These are phyloP conservation scores for Lasiosphaeria ovina DNA, from an alignment of 495 filamentous ascomycete species.

Conservation along the genomic window DNA sequence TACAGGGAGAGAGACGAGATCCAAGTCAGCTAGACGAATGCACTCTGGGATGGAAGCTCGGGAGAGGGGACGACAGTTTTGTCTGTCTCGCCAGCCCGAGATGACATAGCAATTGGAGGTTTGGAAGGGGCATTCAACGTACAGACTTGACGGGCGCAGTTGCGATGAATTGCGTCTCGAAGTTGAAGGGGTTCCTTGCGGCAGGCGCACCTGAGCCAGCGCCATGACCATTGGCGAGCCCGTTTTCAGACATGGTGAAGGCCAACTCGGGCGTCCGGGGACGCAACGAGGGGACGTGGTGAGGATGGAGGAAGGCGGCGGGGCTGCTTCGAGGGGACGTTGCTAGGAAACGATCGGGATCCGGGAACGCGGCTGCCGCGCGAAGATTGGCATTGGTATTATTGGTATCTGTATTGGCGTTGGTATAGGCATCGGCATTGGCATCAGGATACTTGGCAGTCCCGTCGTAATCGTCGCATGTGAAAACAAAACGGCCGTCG, in stretches of 20 bases:
- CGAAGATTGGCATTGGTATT: background rate
- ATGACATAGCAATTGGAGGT: background rate
- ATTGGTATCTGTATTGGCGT: background rate
- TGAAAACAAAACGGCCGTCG: conserved; percentile 3
- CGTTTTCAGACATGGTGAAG: conserved; percentile 36
- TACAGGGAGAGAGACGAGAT: conserved; percentile 26
- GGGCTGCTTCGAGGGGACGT: conserved; percentile 17
- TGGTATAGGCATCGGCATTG: background rate
- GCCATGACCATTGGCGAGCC: conserved; percentile 17
- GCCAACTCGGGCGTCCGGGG: conserved; percentile 23
- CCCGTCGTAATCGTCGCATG: conserved; percentile 4
- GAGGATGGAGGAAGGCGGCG: conserved; percentile 14
- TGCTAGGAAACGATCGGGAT: conserved; percentile 7
- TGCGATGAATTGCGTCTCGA: conserved; percentile 77
- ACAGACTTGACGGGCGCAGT: conserved; percentile 81
- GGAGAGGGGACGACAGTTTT: background rate
- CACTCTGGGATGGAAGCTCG: background rate
- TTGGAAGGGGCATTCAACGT: conserved; percentile 29
- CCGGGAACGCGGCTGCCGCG: background rate
- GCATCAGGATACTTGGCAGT: conserved; percentile 2
- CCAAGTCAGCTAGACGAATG: background rate
- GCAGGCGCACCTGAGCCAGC: conserved; percentile 33
- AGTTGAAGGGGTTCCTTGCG: conserved; percentile 78
- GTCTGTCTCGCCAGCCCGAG: background rate
- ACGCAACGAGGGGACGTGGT: background rate